Percentiles rank a stretch among this genome's conserved stretches.
Conservation (phyloP, 768 basidiomycete genomes). For the Lanmaoa pseudosensibilis region DNA sequence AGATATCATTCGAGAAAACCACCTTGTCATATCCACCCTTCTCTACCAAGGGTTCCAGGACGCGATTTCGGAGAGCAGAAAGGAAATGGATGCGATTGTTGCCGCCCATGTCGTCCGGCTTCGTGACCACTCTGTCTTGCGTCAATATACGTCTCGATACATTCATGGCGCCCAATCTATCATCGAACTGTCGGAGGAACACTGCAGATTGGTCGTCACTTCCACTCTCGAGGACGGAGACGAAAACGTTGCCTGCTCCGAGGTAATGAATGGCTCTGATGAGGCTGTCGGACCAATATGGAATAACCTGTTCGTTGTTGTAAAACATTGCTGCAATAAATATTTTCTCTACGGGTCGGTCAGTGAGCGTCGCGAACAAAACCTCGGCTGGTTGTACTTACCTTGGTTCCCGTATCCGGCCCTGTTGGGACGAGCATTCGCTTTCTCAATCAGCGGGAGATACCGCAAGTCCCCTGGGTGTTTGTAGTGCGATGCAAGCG, state of each 20-base stretch:
- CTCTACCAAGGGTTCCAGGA: slow-evolving; percentile 40
- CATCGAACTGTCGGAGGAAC: slow-evolving; percentile 11
- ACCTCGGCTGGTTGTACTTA: background rate
- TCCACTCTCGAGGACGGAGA: slow-evolving; percentile 43
- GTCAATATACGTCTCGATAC: slow-evolving; percentile 17
- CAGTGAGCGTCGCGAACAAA: background rate
- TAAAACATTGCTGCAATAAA: slow-evolving; percentile 37
- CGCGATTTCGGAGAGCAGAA: slow-evolving; percentile 39
- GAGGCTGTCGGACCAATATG: slow-evolving; percentile 40
- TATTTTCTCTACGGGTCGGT: slow-evolving; percentile 10
- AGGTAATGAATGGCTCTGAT: slow-evolving; percentile 38
- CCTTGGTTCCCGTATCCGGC: slow-evolving; percentile 18
- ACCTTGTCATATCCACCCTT: slow-evolving; percentile 39
- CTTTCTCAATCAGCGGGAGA: slow-evolving; percentile 12
- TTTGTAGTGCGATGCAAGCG: slow-evolving; percentile 3
- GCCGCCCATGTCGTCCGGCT: background rate
- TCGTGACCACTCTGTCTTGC: slow-evolving; percentile 5
- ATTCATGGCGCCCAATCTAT: slow-evolving; percentile 7
- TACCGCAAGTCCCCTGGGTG: slow-evolving; percentile 14
- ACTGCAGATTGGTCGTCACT: slow-evolving; percentile 17
- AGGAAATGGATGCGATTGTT: slow-evolving; percentile 10
- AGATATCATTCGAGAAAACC: slow-evolving; percentile 45
- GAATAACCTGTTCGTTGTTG: slow-evolving; percentile 39
- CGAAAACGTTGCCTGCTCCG: slow-evolving; percentile 43
- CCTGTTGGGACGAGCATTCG: slow-evolving; percentile 12